phyloP scores from a whole-genome alignment of 495 filamentous ascomycete genomes.

The Friedmanniomyces simplex region DNA sequence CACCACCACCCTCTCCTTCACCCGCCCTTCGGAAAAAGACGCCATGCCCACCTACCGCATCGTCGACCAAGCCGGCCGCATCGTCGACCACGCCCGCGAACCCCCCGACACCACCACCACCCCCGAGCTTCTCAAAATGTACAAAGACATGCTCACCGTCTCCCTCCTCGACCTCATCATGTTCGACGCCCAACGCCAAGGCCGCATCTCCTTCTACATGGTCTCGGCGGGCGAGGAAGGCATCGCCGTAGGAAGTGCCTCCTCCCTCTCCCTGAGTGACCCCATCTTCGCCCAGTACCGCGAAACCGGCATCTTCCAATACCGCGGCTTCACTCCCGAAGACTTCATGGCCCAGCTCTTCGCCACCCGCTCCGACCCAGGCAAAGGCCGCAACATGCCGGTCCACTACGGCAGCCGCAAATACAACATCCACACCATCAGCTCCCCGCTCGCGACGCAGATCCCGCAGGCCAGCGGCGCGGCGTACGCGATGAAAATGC shows the following conservation, averaged over 20 bases:
- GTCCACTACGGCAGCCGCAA: slow-evolving; percentile 85
- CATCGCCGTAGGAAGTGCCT: slow-evolving; percentile 76
- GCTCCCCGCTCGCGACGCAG: slow-evolving; percentile 86
- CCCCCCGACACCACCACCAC: slow-evolving; percentile 55
- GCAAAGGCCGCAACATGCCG: slow-evolving; percentile 90
- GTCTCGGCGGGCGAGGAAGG: slow-evolving; percentile 95
- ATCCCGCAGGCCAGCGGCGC: slow-evolving; percentile 90
- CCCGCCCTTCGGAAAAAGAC: slow-evolving; percentile 51
- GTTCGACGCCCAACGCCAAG: slow-evolving; percentile 77
- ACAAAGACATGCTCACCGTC: slow-evolving; percentile 61
- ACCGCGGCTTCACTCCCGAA: slow-evolving; percentile 75
- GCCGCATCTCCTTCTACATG: slow-evolving; percentile 93
- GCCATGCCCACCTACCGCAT: slow-evolving; percentile 80
- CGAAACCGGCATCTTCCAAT: slow-evolving; percentile 80
- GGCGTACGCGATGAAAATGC: slow-evolving; percentile 87
- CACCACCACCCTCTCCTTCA: slow-evolving; percentile 65
- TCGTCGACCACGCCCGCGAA: slow-evolving; percentile 58
- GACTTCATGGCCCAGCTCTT: slow-evolving; percentile 96
- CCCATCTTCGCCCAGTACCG: slow-evolving; percentile 93
- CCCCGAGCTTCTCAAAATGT: slow-evolving; percentile 56
- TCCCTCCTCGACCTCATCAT: slow-evolving; percentile 91
- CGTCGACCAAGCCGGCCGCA: slow-evolving; percentile 68
- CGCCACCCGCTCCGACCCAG: slow-evolving; percentile 71
- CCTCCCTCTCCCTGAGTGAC: slow-evolving; percentile 69
- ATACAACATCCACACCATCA: slow-evolving; percentile 85